Evolutionary conservation across 192 early-diverging fungal species (phyloP), one percentile per base, ranked within the genome.

Genomic region (Radiomyces spectabilis): DNA sequence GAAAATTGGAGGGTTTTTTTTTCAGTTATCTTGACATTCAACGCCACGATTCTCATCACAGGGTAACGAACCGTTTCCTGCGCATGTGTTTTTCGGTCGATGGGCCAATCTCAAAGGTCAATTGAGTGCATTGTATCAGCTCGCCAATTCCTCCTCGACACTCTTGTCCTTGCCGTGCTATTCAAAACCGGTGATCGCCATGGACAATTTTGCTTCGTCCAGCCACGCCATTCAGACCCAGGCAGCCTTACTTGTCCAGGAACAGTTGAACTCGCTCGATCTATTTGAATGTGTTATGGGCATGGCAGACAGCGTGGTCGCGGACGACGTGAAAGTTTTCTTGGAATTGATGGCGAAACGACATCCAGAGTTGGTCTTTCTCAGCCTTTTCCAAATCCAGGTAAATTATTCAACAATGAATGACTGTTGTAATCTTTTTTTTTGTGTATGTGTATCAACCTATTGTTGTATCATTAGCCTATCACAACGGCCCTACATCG

Each of bases 81-180:
- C 82, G 19, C 57, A 76, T n/a, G 68, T 67, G 1, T 81, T 89
- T 58, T 85, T 85, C 72, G 83, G 83, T 25, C 69, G 68, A 55
- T 92, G 90, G 90, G 75, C 69, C 18, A 85, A 91, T 57, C 51
- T 71, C 7, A 78, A 72, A 10, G 83, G 77, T 8, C 88, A 92
- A 61, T 63, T 92, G 15, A 84, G 78, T 21, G 72, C 86, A 27
- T 60, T 92, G 38, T 79, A 70, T 46, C 76, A 82, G 45, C 71
- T 85, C 1, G 72, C 84, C 18, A 64, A 72, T 34, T 66, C 73
- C 12, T 66, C 84, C 2, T 62, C 76, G 7, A 83, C 85, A 18
- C 58, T 83, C 2, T 72, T 92, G 32, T 80, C 73, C 44, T 48
- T 83, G 15, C 77, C 76, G 39, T 65, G 67, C 39, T 76, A 65